These are phyloP conservation scores for Porogramme epimiltina DNA, from an alignment of 1,284 basidiomycete genomes.

Conservation along the genomic window DNA sequence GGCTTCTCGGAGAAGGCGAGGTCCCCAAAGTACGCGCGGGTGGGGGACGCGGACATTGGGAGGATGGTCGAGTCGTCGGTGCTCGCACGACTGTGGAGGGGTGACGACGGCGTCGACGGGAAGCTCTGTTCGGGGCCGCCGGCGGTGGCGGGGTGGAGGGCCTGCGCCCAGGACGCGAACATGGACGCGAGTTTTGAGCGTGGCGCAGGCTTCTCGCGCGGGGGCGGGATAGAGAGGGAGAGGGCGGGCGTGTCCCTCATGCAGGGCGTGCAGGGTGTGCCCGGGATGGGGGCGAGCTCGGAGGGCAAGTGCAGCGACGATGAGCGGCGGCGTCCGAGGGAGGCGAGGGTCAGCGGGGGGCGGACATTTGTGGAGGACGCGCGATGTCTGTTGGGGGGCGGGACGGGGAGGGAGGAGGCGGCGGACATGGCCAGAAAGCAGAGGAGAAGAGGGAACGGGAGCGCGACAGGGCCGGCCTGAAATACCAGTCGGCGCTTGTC, in stretches of 20 bases:
- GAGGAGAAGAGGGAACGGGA: conserved; percentile 9
- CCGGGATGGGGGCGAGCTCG: conserved; percentile 24
- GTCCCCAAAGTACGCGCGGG: conserved; percentile 52
- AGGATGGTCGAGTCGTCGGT: conserved; percentile 55
- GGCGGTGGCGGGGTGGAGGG: conserved; percentile 43
- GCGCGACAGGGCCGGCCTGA: conserved; percentile 8
- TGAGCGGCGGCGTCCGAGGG: conserved; percentile 56
- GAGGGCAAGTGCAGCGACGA: conserved; percentile 34
- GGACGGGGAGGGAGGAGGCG: conserved; percentile 30
- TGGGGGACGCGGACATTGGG: conserved; percentile 68
- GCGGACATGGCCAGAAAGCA: conserved; percentile 18
- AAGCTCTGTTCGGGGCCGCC: conserved; percentile 19
- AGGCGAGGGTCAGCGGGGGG: conserved; percentile 51
- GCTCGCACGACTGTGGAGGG: conserved; percentile 43
- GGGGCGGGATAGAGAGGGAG: conserved; percentile 46
- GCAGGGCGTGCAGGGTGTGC: conserved; percentile 15
- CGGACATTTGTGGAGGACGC: conserved; percentile 65
- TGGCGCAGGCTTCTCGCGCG: conserved; percentile 9
- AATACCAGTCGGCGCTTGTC: conserved; percentile 19
- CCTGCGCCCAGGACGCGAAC: conserved; percentile 51
- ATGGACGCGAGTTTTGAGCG: conserved; percentile 36
- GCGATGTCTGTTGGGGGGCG: conserved; percentile 47
- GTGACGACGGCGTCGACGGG: conserved; percentile 49
- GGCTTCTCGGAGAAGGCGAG: conserved; percentile 42
- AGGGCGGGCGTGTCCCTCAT: conserved; percentile 29